phyloP scores from a whole-genome alignment of 208 protist species.

The Acanthamoeba lenticulata region DNA sequence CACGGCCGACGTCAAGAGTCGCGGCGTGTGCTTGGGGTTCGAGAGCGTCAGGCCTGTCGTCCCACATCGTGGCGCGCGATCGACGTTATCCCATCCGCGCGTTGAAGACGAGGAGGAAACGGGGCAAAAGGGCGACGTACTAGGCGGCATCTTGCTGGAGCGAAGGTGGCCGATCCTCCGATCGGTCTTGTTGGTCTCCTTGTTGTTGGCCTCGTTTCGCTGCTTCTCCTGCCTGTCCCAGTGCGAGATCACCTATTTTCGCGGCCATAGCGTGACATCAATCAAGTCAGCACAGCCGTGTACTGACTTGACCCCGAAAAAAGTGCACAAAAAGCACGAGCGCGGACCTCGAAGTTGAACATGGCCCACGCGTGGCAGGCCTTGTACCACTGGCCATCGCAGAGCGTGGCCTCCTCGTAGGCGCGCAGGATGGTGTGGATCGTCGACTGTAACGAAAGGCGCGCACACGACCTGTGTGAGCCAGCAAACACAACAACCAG shows the following conservation, averaged over 20 bases:
- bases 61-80: not conserved
- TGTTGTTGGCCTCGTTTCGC: not conserved
- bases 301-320: not conserved
- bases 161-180: not conserved
- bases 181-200: not conserved
- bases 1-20: not conserved
- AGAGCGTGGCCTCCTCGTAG: constrained; percentile 49
- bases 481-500: too few species aligned
- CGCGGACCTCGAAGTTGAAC: constrained; percentile 53
- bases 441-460: not conserved
- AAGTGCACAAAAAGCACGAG: not conserved
- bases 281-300: not conserved
- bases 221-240: constrained; percentile 62
- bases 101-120: not conserved
- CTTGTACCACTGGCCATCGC: constrained; percentile 78
- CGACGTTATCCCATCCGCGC: not conserved
- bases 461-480: too few species aligned
- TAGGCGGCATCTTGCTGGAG: not conserved
- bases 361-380: constrained; percentile 63
- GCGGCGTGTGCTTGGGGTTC: not conserved
- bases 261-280: not conserved
- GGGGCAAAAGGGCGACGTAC: not conserved
- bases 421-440: not conserved
- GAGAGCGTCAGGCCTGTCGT: not conserved
- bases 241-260: constrained; percentile 34